Conservation (phyloP, 257 asterid genomes). For the Solanum pimpinellifolium region DNA sequence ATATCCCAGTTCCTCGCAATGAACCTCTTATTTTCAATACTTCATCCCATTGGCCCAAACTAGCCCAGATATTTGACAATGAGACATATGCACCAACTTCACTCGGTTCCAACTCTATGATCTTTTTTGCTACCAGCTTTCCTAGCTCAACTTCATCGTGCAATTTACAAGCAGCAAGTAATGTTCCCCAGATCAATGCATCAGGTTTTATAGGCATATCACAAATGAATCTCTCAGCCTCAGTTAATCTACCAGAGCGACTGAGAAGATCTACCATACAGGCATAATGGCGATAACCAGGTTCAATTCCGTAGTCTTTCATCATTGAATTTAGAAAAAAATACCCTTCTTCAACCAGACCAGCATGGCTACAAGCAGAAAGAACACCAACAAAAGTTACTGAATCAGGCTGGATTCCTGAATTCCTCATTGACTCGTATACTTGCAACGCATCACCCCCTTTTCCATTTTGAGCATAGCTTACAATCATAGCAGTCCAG, state of each 20-base stretch:
- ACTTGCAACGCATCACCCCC: conserved; percentile 49
- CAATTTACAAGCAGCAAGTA: conserved; percentile 64
- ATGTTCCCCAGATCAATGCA: conserved; percentile 54
- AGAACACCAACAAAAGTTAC: conserved; percentile 50
- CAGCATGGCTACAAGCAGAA: conserved; percentile 74
- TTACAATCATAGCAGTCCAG: conserved; percentile 58
- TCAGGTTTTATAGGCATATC: conserved; percentile 50
- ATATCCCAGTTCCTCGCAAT: conserved; percentile 33
- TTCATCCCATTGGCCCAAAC: conserved; percentile 67
- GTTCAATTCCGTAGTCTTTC: conserved; percentile 49
- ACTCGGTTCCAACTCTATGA: conserved; percentile 39
- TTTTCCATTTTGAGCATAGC: conserved; percentile 72
- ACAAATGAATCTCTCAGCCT: conserved; percentile 54
- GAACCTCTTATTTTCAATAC: conserved; percentile 37
- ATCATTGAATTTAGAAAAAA: conserved; percentile 57
- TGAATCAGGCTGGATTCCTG: conserved; percentile 44
- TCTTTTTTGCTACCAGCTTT: conserved; percentile 42
- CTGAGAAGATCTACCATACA: conserved; percentile 83
- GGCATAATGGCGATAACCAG: conserved; percentile 52
- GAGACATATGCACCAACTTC: conserved; percentile 53
- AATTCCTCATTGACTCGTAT: conserved; percentile 51
- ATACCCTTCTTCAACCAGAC: conserved; percentile 68
- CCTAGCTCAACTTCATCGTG: conserved; percentile 53
- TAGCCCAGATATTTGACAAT: conserved; percentile 59
- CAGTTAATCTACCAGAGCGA: conserved; percentile 62